Evolutionary conservation across 306 rosid species (phyloP).

Genomic region (Biancaea sappan): DNA sequence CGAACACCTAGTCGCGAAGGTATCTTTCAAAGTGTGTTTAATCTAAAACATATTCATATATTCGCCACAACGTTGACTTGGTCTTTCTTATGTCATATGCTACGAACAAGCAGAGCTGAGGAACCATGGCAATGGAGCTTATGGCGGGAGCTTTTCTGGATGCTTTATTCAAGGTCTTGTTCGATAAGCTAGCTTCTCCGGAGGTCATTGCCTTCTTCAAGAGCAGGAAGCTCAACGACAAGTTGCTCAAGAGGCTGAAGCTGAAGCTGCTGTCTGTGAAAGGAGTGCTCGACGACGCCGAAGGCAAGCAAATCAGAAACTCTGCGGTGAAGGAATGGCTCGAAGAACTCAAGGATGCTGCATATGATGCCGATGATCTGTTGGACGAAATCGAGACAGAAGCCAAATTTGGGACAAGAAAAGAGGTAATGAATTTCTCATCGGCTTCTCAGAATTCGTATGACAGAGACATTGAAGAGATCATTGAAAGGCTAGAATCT

Average conservation of each 20-base stretch:
- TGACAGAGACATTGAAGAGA: not conserved
- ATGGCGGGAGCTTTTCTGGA: conserved; percentile 12
- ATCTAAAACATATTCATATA: too few species aligned
- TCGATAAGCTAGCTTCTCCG: not conserved
- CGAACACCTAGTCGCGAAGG: too few species aligned
- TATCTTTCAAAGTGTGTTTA: too few species aligned
- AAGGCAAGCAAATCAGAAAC: conserved; percentile 11
- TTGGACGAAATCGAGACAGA: conserved; percentile 23
- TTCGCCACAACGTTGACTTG: too few species aligned
- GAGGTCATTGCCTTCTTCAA: conserved; percentile 15
- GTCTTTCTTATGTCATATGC: too few species aligned
- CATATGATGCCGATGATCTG: not conserved
- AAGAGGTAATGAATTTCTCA: not conserved
- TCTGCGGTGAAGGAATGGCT: conserved; percentile 23
- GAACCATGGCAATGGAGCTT: not conserved
- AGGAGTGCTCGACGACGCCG: conserved; percentile 28
- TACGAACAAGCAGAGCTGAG: too few species aligned
- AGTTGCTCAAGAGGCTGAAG: conserved; percentile 15
- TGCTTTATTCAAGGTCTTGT: not conserved
- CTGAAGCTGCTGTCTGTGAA: not conserved
- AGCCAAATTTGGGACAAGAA: not conserved
- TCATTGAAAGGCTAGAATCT: conserved; percentile 1
- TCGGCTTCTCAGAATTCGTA: not conserved
- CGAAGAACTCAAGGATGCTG: not conserved
- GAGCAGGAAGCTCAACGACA: not conserved